Evolutionary conservation across 2,329 filamentous ascomycete genomes (phyloP).

Genomic region (Sporothrix euskadiensis): DNA sequence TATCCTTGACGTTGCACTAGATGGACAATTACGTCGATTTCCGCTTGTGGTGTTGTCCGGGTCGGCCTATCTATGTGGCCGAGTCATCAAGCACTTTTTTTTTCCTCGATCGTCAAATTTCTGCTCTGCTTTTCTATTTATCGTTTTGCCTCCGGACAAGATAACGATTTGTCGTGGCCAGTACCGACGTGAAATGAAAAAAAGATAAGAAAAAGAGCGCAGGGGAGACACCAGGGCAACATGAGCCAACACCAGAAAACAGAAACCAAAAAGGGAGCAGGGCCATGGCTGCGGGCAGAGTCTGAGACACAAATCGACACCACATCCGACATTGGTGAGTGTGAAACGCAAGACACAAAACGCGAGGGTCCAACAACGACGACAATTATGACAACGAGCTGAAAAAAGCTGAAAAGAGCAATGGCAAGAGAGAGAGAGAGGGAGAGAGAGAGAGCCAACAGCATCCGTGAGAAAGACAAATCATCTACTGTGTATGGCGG

Average conservation of each 20-base stretch:
- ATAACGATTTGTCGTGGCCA: neutral
- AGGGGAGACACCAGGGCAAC: neutral
- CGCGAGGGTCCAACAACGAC: neutral
- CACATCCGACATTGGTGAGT: neutral
- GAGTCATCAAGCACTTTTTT: neutral
- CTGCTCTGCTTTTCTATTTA: neutral
- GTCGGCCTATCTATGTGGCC: neutral
- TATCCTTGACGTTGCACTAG: neutral
- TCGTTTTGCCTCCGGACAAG: neutral
- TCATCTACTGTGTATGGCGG: neutral
- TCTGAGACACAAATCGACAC: slow-evolving; percentile 14
- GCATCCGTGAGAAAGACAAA: neutral
- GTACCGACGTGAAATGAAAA: neutral
- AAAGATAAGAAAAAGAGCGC: neutral
- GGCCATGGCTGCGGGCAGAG: neutral
- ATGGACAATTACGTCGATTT: neutral
- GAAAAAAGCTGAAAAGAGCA: neutral
- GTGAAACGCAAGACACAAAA: slow-evolving; percentile 11
- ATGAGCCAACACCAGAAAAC: neutral
- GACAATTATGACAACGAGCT: slow-evolving; percentile 2
- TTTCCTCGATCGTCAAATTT: neutral
- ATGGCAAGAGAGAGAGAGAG: neutral
- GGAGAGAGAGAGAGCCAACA: neutral
- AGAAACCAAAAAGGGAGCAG: neutral
- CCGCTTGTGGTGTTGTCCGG: neutral